Evolutionary conservation across 345 rosid genomes (phyloP), one percentile per base, ranked within the genome.

Genomic region (Laguncularia racemosa): DNA sequence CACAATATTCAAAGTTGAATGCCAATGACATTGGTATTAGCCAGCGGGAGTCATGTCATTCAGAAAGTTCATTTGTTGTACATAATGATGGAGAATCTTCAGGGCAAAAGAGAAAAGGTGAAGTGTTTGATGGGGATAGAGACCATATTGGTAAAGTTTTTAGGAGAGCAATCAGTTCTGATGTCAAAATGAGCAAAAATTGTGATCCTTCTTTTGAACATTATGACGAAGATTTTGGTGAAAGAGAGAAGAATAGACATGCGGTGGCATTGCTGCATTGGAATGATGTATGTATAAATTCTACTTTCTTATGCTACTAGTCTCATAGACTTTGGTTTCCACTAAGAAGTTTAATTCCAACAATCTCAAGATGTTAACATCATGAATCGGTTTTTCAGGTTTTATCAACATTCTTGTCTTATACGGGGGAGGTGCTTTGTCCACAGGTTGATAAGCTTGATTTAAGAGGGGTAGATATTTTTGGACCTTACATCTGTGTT

Each of bases 281-380:
- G 91, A 63, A 70, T 62, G 86, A 84, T 68, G 98, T 86, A 79
- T 56, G 87, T 66, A 20, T 17, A 45, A 55, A 63, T 66, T 14
- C 69, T 60, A 38, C n/a, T 57, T 16, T 53, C 26, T 58, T 33
- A 33, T 33, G 40, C 40, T 33, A 33, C 40, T 33, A 33, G 10
- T 33, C 40, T 33, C 40, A 33, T 33, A 33, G 28, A 23, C 11
- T 33, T 33, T 9, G 40, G 40, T 33, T 33, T 33, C 9, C 11
- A 4, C 40, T 33, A 33, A 9, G 40, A 23, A 23, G 28, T 23
- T 33, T 33, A 33, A 4, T 23, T 23, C 28, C 28, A 23, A 33
- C 11, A 4, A 9, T 33, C 40, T 33, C 40, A 9, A 33, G 40
- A 33, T 33, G 9, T 33, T 33, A 33, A 33, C 40, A 9, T 33